Evolutionary conservation across 2,329 filamentous ascomycete genomes (phyloP), one percentile per base, ranked within the genome.

Genomic region (Apiospora aurea): DNA sequence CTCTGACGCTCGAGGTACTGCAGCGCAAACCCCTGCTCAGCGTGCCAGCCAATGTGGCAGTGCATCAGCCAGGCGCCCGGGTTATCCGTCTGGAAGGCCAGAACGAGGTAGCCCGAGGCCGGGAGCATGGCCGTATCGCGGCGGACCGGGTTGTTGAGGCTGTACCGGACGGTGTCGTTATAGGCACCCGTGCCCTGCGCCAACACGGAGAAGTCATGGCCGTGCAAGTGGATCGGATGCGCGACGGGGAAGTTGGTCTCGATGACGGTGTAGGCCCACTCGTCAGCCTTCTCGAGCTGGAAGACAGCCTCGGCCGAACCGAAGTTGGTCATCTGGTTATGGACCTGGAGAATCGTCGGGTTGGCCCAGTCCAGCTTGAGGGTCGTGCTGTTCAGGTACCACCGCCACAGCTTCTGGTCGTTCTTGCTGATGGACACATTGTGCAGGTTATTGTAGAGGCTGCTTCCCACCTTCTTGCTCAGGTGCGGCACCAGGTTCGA

Each of bases 51-150:
- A 70, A 86, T 85, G 74, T 86, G 82, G 75, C 83, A 85, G 74
- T 85, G 70, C 13, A 67, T 10, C 6, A 67, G 14, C 26, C 24
- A 75, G 11, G 71, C 73, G 18, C 87, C 87, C 0, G 87, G 87
- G 76, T 89, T 89, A 75, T 90, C 84, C 0, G 85, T 81, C 72
- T 82, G 75, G 75, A 87, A 89, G 0, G 83, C 87, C 11, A 89
- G 78, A 3, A 85, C 84, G 6, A 89, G 75, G 75, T 86, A 85
- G 0, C 87, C 87, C 10, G 78, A 78, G 1, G 77, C 76, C 0
- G 84, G 83, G 0, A 89, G 76, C 71, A 85, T 81, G 5, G 84
- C 83, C 0, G 83, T 84, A 75, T 89, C 87, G 44, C 87, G 80
- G 0, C 87, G 81, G 0, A 85, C 81, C 1, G 86, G 86, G 72